These are phyloP conservation scores for Diplodia scrobiculata DNA, from an alignment of 2,329 filamentous ascomycete genomes.

Conservation along the genomic window DNA sequence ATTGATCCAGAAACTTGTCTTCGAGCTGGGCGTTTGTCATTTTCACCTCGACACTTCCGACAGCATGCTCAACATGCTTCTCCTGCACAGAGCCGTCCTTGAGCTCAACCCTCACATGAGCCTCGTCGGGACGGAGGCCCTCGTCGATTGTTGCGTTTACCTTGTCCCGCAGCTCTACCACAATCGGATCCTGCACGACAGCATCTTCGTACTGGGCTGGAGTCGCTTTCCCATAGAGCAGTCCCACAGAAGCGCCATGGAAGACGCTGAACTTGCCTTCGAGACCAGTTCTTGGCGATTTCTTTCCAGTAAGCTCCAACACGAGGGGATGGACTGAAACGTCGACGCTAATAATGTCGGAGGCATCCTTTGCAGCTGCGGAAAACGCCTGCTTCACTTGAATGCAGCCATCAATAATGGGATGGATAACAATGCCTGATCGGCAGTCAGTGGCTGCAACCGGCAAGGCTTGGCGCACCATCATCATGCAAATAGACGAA, in stretches of 20 bases:
- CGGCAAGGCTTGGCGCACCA: background rate
- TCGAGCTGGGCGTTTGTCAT: conserved; percentile 52
- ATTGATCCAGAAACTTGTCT: conserved; percentile 56
- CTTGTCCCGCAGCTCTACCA: conserved; percentile 50
- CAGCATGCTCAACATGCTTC: conserved; percentile 54
- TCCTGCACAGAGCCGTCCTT: conserved; percentile 40
- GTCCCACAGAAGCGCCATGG: conserved; percentile 55
- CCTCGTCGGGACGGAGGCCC: conserved; percentile 49
- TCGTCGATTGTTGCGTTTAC: conserved; percentile 51
- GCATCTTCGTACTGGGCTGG: conserved; percentile 56
- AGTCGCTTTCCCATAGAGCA: conserved; percentile 56
- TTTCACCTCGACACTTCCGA: conserved; percentile 55
- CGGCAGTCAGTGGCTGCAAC: background rate
- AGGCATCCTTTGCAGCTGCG: conserved; percentile 13
- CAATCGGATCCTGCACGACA: conserved; percentile 48
- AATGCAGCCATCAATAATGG: conserved; percentile 56
- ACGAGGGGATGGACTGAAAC: conserved; percentile 56
- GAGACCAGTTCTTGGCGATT: conserved; percentile 52
- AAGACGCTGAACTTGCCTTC: conserved; percentile 60
- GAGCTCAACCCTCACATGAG: conserved; percentile 45
- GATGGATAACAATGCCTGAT: conserved; percentile 57
- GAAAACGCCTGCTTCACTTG: conserved; percentile 45
- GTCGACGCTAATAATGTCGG: conserved; percentile 53
- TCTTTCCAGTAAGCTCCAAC: conserved; percentile 57
- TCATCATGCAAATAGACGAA: background rate